Base-by-base conservation (phyloP, 495 filamentous ascomycete species). In the Lasiosphaeriaceae sp. region DNA sequence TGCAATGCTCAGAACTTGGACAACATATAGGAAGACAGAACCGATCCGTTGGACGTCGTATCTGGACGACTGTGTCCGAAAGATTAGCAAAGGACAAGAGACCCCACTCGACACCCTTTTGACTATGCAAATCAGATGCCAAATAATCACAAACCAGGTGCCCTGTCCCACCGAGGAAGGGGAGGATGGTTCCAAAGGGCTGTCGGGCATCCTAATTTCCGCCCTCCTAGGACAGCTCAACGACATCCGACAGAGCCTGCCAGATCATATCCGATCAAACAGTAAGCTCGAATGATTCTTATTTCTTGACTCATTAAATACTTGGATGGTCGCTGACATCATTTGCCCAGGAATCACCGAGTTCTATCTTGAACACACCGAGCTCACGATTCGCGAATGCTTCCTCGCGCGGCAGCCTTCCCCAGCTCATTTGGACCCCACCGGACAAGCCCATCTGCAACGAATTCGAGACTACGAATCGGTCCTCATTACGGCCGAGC, bases 401-500 rank as follows among this genome's bases (percentile, higher is more conserved):
- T 29, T 23, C 21, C 11, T 54, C 21, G 8, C 39, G 8, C 5
- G 39, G 9, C 39, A 11, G 11, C 51, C 7, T 2, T 21, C 3
- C 6, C 3, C 12, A 11, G n/a, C n/a, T n/a, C n/a, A n/a, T n/a
- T n/a, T n/a, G n/a, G 39, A 51, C 23, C 31, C 29, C 14, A 23
- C 44, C 17, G 37, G 21, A 12, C 26, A 45, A 11, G 34, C 61
- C 0, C 53, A 61, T 3, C 39, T 61, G 39, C 61, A 59, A 11
- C 61, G 64, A 2, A 16, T 63, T 2, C 54, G 59, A 39, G 49
- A 57, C 43, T 50, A 66, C 12, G 57, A 65, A 5, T 20, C 55
- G 2, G 66, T 64, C 26, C 69, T 82, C 7, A 62, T 62, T 20
- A 66, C 70, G 31, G 57, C 68, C 19, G 77, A 80, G 51, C 54